Percentiles rank a stretch among this genome's conserved stretches.
phyloP scores from a whole-genome alignment of 1,284 basidiomycete species.

The Hypsizygus ulmarius region DNA sequence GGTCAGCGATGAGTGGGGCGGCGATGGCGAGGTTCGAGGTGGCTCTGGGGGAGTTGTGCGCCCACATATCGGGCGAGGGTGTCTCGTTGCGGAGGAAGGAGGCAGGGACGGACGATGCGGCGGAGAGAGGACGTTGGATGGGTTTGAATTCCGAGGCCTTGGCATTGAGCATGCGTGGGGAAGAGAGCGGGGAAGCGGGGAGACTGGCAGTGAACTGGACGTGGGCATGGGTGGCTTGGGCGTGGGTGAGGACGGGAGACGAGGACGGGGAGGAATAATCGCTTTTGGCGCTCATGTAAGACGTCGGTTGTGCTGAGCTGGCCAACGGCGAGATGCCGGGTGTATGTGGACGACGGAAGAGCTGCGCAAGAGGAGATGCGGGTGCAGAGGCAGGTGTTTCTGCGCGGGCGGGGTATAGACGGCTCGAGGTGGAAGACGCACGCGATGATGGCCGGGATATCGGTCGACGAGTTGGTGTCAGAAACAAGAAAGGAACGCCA shows the following conservation, averaged over 20 bases:
- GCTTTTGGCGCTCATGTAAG: conserved; percentile 59
- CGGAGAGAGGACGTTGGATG: conserved; percentile 71
- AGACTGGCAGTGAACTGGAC: conserved; percentile 71
- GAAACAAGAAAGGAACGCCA: conserved; percentile 77
- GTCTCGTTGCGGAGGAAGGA: conserved; percentile 66
- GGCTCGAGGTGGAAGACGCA: conserved; percentile 67
- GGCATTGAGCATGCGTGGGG: conserved; percentile 52
- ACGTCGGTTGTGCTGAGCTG: conserved; percentile 44
- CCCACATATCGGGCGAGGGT: conserved; percentile 79
- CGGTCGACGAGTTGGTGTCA: conserved; percentile 75
- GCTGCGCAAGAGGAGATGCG: conserved; percentile 63
- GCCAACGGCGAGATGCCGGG: conserved; percentile 71
- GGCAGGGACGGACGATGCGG: conserved; percentile 63
- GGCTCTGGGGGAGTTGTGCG: conserved; percentile 68
- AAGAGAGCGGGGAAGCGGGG: conserved; percentile 59
- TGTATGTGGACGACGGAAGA: conserved; percentile 75
- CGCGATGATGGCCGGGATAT: conserved; percentile 80
- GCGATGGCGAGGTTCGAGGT: conserved; percentile 87
- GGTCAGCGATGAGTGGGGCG: conserved; percentile 79
- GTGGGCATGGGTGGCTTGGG: conserved; percentile 44
- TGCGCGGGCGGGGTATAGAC: conserved; percentile 58
- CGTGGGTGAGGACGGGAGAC: conserved; percentile 56
- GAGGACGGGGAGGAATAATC: conserved; percentile 65
- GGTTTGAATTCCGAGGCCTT: conserved; percentile 59
- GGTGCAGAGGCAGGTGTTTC: conserved; percentile 73